Percentiles rank a stretch among this genome's conserved stretches.
Conservation (phyloP, 768 basidiomycete species). For the Coprinopsis sp. region DNA sequence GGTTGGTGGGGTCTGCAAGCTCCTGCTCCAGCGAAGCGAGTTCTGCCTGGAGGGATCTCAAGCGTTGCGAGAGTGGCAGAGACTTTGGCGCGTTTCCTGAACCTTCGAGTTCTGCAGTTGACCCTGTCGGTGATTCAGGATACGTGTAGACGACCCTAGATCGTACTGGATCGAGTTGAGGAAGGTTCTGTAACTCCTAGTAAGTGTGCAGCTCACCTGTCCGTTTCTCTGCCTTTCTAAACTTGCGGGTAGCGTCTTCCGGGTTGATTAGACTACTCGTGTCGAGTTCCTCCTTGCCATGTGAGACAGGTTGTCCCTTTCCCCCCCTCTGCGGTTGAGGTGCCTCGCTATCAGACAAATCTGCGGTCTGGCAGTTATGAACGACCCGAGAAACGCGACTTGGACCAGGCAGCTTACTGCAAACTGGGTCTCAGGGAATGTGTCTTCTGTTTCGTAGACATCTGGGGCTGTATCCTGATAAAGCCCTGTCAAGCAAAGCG, state of each 20-base stretch:
- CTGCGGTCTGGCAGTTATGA: constrained; percentile 43
- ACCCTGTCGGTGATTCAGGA: constrained; percentile 59
- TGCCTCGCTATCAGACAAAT: constrained; percentile 65
- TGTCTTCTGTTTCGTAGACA: constrained; percentile 88
- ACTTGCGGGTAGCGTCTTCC: constrained; percentile 66
- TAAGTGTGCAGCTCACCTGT: constrained; percentile 18
- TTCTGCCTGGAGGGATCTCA: constrained; percentile 71
- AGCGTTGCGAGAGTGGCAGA: constrained; percentile 50
- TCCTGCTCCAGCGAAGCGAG: constrained; percentile 76
- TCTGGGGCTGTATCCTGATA: constrained; percentile 84
- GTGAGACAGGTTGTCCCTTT: constrained; percentile 33
- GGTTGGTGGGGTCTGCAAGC: constrained; percentile 76
- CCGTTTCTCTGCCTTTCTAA: constrained; percentile 66
- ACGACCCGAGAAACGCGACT: constrained; percentile 4
- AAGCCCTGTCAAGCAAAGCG: constrained; percentile 2
- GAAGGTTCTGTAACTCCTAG: not conserved
- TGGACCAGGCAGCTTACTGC: constrained; percentile 39
- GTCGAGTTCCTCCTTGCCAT: constrained; percentile 65
- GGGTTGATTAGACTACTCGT: constrained; percentile 55
- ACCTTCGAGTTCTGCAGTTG: constrained; percentile 36
- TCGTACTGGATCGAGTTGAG: constrained; percentile 32
- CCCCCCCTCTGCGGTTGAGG: constrained; percentile 34
- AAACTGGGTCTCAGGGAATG: constrained; percentile 47
- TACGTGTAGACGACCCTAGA: constrained; percentile 61
- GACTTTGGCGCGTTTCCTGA: constrained; percentile 26